phyloP scores from a whole-genome alignment of 345 rosid genomes.

The Salix caprea region DNA sequence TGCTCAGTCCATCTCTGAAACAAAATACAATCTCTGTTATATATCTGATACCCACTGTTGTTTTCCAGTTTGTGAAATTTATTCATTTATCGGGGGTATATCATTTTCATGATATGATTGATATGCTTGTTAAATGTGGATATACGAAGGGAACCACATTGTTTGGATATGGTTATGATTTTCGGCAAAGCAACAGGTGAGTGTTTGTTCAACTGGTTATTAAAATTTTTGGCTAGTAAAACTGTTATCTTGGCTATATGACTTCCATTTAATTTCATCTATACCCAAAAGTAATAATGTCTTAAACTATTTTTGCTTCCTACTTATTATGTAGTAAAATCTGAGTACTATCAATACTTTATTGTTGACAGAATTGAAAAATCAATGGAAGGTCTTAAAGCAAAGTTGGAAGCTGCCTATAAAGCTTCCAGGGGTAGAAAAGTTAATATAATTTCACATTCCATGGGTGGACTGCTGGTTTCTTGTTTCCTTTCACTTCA shows the following conservation, averaged over 20 bases:
- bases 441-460: constrained; percentile 73
- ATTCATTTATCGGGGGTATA: constrained; percentile 57
- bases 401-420: constrained; percentile 67
- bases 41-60: constrained; percentile 9
- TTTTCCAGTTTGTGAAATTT: constrained; percentile 58
- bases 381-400: constrained; percentile 55
- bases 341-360: constrained; percentile 5
- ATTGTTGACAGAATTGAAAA: constrained; percentile 52
- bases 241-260: neutral
- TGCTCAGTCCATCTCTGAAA: neutral
- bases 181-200: constrained; percentile 87
- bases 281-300: neutral
- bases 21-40: neutral
- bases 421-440: constrained; percentile 67
- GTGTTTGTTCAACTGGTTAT: neutral
- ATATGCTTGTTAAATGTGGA: constrained; percentile 68
- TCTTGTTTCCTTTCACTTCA: constrained; percentile 69
- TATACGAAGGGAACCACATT: constrained; percentile 77
- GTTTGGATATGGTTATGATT: constrained; percentile 88
- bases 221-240: neutral
- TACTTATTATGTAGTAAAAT: neutral
- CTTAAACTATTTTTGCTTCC: neutral
- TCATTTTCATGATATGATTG: constrained; percentile 89
- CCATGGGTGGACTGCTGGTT: constrained; percentile 85
- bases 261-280: neutral